Percentiles rank a stretch among this genome's conserved stretches.
These are phyloP conservation scores for Sphagnurus paluster DNA, from an alignment of 1,284 basidiomycete genomes.

Conservation along the genomic window DNA sequence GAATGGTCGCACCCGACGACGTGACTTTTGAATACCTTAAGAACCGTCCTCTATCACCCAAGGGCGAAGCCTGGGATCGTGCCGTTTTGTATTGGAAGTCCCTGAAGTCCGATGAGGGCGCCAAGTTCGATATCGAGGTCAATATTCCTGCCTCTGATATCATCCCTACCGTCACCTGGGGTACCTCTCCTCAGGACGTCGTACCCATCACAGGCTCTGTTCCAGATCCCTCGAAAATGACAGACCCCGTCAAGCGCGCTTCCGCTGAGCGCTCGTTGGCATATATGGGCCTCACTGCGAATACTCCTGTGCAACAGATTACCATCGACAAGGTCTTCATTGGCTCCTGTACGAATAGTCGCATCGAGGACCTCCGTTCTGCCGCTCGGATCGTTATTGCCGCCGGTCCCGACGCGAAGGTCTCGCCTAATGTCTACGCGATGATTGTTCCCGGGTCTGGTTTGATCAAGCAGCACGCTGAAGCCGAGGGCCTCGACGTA, in stretches of 20 bases:
- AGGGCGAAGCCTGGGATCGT: conserved; percentile 88
- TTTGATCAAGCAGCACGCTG: conserved; percentile 92
- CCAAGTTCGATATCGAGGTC: conserved; percentile 88
- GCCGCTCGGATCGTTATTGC: conserved; percentile 84
- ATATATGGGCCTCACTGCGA: conserved; percentile 90
- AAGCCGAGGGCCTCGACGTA: conserved; percentile 88
- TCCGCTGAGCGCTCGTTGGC: conserved; percentile 82
- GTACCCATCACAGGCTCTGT: conserved; percentile 85
- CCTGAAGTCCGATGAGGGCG: conserved; percentile 83
- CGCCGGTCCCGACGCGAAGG: conserved; percentile 75
- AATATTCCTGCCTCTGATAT: conserved; percentile 88
- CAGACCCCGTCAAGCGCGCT: conserved; percentile 66
- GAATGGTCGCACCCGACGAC: conserved; percentile 95
- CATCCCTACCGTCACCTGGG: conserved; percentile 95
- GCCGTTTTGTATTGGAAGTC: conserved; percentile 90
- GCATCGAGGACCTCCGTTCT: conserved; percentile 93
- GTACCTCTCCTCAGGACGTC: conserved; percentile 93
- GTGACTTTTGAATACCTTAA: conserved; percentile 88
- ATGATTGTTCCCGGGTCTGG: conserved; percentile 98
- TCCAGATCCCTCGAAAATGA: conserved; percentile 76
- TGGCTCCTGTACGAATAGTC: conserved; percentile 96
- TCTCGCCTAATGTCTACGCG: conserved; percentile 79
- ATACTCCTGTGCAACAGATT: conserved; percentile 85
- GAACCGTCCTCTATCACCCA: conserved; percentile 83
- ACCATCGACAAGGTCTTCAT: conserved; percentile 94